Evolutionary conservation across 1,139 yeast species (phyloP).

Genomic region (Nakaseomyces sp.): DNA sequence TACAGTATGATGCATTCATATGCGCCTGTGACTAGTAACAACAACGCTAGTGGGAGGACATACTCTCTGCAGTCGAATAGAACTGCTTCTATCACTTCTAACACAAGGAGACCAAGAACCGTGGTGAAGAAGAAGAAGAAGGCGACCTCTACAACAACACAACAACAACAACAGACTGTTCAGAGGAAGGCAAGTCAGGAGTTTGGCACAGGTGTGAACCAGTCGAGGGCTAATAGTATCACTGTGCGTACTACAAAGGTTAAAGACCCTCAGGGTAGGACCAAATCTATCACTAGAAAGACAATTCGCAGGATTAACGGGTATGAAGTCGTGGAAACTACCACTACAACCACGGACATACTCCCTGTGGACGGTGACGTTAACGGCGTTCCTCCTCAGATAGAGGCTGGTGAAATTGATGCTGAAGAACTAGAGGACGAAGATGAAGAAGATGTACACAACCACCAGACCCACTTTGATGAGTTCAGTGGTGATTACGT

Average conservation of each 20-base stretch:
- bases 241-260: constrained; percentile 28
- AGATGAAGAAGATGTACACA: constrained; percentile 7
- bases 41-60: not conserved
- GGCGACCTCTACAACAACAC: too few species aligned
- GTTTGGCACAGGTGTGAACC: constrained; percentile 3
- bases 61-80: constrained; percentile 5
- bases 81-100: not conserved
- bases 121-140: constrained; percentile 4
- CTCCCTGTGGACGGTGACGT: constrained; percentile 1
- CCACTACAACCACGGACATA: constrained; percentile 25
- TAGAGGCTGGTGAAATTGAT: too few species aligned
- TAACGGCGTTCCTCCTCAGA: not conserved
- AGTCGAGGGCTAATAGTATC: constrained; percentile 25
- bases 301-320: constrained; percentile 28
- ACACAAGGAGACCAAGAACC: not conserved
- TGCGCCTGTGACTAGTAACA: not conserved
- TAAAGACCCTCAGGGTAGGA: constrained; percentile 27
- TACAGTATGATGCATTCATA: constrained; percentile 4
- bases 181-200: not conserved
- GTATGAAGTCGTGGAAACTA: constrained; percentile 28
- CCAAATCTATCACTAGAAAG: constrained; percentile 27
- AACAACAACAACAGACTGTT: too few species aligned
- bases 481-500: constrained; percentile 28
- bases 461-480: constrained; percentile 23
- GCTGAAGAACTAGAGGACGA: not conserved